phyloP scores from a whole-genome alignment of 164 flowering plant genomes.

The Berberis vulgaris region DNA sequence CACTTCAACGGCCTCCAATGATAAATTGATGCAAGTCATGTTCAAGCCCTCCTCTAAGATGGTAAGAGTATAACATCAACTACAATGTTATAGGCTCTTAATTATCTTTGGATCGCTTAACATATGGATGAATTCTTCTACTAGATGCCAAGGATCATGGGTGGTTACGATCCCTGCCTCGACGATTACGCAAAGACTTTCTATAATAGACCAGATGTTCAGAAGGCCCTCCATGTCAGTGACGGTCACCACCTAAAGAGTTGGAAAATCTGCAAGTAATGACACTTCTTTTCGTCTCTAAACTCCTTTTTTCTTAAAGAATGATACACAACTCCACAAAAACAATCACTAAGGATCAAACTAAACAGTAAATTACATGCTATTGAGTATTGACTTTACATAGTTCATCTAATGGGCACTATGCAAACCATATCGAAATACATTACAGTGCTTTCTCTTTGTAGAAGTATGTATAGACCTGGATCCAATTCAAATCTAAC shows the following conservation, averaged over 20 bases:
- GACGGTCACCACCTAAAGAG: constrained; percentile 48
- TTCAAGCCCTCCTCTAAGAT: constrained; percentile 35
- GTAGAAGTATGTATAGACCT: too few species aligned
- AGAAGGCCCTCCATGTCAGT: constrained; percentile 82
- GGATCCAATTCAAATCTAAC: too few species aligned
- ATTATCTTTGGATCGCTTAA: not conserved
- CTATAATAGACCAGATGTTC: constrained; percentile 82
- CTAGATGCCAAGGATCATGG: constrained; percentile 81
- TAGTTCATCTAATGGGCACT: too few species aligned
- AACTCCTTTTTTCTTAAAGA: not conserved
- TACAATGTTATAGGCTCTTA: not conserved
- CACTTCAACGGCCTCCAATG: constrained; percentile 20
- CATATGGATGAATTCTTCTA: not conserved
- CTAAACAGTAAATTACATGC: too few species aligned
- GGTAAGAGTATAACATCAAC: constrained; percentile 28
- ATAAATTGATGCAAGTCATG: constrained; percentile 20
- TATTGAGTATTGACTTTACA: too few species aligned
- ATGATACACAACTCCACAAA: not conserved
- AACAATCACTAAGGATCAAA: not conserved
- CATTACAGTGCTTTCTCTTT: too few species aligned
- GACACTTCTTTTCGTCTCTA: not conserved
- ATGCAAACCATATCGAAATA: too few species aligned
- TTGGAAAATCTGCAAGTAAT: constrained; percentile 99
- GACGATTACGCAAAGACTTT: constrained; percentile 58
- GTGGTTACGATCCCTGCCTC: constrained; percentile 92